Conservation (phyloP, 495 filamentous ascomycete species). For the Annulohypoxylon moriforme region DNA sequence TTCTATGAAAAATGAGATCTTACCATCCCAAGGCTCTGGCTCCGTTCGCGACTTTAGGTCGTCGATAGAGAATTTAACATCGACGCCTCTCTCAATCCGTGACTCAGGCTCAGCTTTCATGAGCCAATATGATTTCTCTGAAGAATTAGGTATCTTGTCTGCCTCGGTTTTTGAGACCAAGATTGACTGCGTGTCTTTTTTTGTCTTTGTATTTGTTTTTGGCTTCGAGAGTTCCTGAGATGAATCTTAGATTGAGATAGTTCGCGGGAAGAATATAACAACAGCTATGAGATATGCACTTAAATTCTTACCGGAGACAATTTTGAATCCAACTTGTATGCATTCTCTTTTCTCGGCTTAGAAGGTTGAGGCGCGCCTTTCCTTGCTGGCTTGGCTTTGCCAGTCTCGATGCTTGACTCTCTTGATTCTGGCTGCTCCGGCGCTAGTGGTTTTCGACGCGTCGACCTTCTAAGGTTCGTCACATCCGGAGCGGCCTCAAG, state of each 20-base stretch:
- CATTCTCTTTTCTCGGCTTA: conserved; percentile 4
- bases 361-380: conserved; percentile 1
- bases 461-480: conserved; percentile 43
- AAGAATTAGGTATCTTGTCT: conserved; percentile 15
- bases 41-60: conserved; percentile 75
- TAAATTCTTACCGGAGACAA: conserved; percentile 23
- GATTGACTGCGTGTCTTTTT: conserved; percentile 18
- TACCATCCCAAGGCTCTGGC: conserved; percentile 92
- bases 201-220: conserved; percentile 18
- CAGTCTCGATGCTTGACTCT: background rate
- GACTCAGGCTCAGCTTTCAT: conserved; percentile 96
- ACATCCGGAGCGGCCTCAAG: conserved; percentile 26
- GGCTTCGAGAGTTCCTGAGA: conserved; percentile 21
- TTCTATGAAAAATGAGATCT: conserved; percentile 30
- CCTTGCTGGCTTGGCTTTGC: background rate
- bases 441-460: conserved; percentile 42
- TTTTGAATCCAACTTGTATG: conserved; percentile 5
- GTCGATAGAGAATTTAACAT: conserved; percentile 95
- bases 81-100: conserved; percentile 82
- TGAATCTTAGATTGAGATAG: background rate
- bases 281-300: too few species aligned
- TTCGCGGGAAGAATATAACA: background rate
- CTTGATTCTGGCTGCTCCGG: too few species aligned
- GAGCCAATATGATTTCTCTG: conserved; percentile 77
- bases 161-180: conserved; percentile 14